phyloP scores from a whole-genome alignment of 177 flowering plant genomes.

The Tripterygium wilfordii region DNA sequence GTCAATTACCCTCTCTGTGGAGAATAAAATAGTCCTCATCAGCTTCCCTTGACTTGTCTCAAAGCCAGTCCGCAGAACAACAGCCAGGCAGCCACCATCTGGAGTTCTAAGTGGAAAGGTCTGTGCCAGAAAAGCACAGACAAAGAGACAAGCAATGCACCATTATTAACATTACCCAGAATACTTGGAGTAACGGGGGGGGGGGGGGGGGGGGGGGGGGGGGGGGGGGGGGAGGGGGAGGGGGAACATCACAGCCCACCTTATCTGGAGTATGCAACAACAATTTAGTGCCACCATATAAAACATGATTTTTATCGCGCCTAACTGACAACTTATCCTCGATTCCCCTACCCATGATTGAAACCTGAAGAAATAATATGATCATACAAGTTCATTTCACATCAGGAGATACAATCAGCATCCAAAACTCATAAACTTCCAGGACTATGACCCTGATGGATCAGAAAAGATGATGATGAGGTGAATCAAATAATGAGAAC shows the following conservation, averaged over 20 bases:
- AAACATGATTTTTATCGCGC: slow-evolving; percentile 85
- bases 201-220: too few species aligned
- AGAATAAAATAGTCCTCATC: slow-evolving; percentile 96
- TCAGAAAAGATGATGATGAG: too few species aligned
- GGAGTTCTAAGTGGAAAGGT: slow-evolving; percentile 73
- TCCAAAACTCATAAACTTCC: too few species aligned
- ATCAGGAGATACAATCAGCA: too few species aligned
- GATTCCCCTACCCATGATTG: slow-evolving; percentile 55
- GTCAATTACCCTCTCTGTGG: slow-evolving; percentile 88
- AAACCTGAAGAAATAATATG: slow-evolving; percentile 53
- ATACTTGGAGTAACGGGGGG: too few species aligned
- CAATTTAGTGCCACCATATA: slow-evolving; percentile 97
- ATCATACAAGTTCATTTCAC: too few species aligned
- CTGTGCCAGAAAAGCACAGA: too few species aligned
- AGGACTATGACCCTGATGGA: too few species aligned
- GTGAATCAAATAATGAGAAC: too few species aligned
- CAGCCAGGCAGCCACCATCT: slow-evolving; percentile 96
- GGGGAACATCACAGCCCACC: slow-evolving; percentile 51
- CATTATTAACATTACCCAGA: too few species aligned
- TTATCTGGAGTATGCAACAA: slow-evolving; percentile 94
- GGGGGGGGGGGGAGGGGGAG: too few species aligned
- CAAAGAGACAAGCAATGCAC: too few species aligned
- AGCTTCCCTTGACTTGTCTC: slow-evolving; percentile 97
- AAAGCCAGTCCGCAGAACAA: slow-evolving; percentile 95
- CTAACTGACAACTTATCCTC: slow-evolving; percentile 72